Conservation (phyloP, 2,329 filamentous ascomycete genomes). For the Gaeumannomyces tritici region DNA sequence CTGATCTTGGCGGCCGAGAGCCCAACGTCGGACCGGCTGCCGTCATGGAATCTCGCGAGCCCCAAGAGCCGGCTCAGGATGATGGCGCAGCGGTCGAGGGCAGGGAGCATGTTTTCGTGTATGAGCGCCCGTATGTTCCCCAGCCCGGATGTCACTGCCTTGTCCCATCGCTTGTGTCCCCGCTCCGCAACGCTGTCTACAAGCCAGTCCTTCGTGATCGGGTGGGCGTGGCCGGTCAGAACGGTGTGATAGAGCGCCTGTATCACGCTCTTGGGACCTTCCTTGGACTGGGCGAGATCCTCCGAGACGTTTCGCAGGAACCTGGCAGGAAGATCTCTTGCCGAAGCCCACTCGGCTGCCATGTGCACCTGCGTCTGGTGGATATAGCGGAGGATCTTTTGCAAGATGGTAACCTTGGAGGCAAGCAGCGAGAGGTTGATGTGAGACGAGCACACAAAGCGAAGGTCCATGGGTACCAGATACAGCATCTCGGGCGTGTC, state of each 20-base stretch:
- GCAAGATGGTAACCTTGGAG: slow-evolving; percentile 77
- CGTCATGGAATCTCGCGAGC: slow-evolving; percentile 69
- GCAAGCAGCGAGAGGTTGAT: slow-evolving; percentile 77
- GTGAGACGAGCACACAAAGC: slow-evolving; percentile 68
- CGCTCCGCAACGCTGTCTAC: slow-evolving; percentile 73
- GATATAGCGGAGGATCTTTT: slow-evolving; percentile 79
- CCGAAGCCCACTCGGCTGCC: slow-evolving; percentile 71
- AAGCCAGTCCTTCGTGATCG: slow-evolving; percentile 75
- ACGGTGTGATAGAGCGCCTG: slow-evolving; percentile 77
- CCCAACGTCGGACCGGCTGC: slow-evolving; percentile 50
- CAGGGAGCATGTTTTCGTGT: slow-evolving; percentile 83
- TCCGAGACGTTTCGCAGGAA: slow-evolving; percentile 72
- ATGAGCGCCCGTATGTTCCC: slow-evolving; percentile 67
- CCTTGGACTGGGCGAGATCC: slow-evolving; percentile 55
- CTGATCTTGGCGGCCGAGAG: slow-evolving; percentile 55
- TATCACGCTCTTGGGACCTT: slow-evolving; percentile 52
- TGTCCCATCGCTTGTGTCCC: slow-evolving; percentile 95
- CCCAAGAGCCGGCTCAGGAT: slow-evolving; percentile 77
- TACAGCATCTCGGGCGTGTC: slow-evolving; percentile 35
- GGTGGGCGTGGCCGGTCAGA: slow-evolving; percentile 71
- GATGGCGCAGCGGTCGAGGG: slow-evolving; percentile 72
- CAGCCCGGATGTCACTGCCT: slow-evolving; percentile 68
- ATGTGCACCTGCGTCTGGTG: slow-evolving; percentile 73
- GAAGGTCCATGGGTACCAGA: slow-evolving; percentile 72
- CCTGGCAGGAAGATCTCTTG: slow-evolving; percentile 66